Percentiles rank a stretch among this genome's conserved stretches.
Evolutionary conservation across 257 asterid genomes (phyloP).

Genomic region (Gardenia jasminoides): DNA sequence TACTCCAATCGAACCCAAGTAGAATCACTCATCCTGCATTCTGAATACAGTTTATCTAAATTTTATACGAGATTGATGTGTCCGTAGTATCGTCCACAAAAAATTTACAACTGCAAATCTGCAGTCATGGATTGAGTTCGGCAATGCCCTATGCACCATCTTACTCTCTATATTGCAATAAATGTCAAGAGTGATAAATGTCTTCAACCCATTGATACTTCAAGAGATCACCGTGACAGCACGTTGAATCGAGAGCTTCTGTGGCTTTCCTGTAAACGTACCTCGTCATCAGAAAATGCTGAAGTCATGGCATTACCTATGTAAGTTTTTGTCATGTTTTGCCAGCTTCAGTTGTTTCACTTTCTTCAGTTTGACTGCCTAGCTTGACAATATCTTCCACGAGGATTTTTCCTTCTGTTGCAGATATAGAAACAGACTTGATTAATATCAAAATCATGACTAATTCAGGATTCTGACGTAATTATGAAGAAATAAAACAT

Average conservation of each 20-base stretch:
- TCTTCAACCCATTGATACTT: background rate
- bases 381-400: slow-evolving; percentile 85
- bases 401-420: slow-evolving; percentile 80
- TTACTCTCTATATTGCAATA: background rate
- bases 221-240: background rate
- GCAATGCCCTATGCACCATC: background rate
- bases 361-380: slow-evolving; percentile 61
- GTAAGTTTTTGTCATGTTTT: slow-evolving; percentile 28
- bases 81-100: background rate
- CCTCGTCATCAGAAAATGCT: background rate
- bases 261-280: background rate
- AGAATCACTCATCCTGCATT: background rate
- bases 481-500: background rate
- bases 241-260: background rate
- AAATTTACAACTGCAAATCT: background rate
- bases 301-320: background rate
- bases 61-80: background rate
- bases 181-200: background rate
- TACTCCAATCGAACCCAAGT: background rate
- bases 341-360: slow-evolving; percentile 40
- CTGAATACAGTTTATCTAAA: background rate
- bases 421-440: slow-evolving; percentile 13
- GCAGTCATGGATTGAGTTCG: background rate
- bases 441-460: background rate
- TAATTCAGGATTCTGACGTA: background rate